Percentiles rank a stretch among this genome's conserved stretches.
phyloP scores from a whole-genome alignment of 345 rosid species.

The Acer campestre region DNA sequence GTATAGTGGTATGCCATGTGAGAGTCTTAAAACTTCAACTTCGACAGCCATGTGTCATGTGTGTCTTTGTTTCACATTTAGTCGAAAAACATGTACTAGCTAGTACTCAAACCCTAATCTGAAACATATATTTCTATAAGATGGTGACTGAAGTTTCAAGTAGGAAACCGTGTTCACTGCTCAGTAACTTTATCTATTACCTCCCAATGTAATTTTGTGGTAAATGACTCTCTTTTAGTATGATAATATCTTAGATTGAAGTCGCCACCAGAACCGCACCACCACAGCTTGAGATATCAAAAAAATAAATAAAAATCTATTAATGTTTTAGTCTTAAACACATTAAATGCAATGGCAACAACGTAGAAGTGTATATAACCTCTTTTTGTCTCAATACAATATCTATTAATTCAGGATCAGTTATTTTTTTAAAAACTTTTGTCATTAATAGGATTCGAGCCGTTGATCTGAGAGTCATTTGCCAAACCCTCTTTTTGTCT shows the following conservation, averaged over 20 bases:
- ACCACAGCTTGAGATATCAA: no score
- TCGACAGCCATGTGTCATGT: background rate
- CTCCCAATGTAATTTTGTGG: no score
- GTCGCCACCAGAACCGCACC: no score
- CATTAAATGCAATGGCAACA: slow-evolving; percentile 13
- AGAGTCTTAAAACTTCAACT: background rate
- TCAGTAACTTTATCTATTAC: background rate
- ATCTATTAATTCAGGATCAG: no score
- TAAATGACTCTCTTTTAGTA: no score
- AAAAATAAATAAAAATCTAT: no score
- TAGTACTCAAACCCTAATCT: slow-evolving; percentile 16
- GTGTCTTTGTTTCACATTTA: background rate
- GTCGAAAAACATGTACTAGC: background rate
- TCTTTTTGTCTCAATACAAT: slow-evolving; percentile 1
- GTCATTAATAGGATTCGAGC: no score
- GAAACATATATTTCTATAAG: background rate
- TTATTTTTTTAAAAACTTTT: no score
- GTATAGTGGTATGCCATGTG: background rate
- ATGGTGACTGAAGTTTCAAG: background rate
- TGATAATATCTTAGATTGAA: no score
- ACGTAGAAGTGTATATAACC: background rate
- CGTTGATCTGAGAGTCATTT: no score
- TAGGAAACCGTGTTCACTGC: background rate
- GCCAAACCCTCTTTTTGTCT: no score
- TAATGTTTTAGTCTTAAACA: background rate